Conservation (phyloP, 2,329 filamentous ascomycete genomes). For the Alternaria burnsii region DNA sequence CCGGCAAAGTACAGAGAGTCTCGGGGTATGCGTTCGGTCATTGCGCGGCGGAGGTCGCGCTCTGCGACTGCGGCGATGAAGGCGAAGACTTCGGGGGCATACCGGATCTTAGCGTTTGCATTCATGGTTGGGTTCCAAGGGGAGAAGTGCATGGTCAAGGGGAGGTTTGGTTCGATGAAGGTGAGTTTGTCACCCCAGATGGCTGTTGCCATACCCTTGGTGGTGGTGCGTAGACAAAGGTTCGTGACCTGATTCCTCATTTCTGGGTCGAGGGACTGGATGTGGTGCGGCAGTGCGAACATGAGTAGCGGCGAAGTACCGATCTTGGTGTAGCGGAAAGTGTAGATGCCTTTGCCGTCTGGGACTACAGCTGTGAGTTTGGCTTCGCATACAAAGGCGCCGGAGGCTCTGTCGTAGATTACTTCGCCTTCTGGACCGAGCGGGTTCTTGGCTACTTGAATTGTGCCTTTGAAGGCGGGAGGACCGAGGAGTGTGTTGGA, state of each 20-base stretch:
- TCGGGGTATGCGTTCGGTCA: constrained; percentile 74
- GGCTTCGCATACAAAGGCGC: constrained; percentile 74
- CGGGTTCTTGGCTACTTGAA: constrained; percentile 85
- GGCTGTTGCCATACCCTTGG: constrained; percentile 81
- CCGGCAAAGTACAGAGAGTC: constrained; percentile 95
- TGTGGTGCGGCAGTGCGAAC: constrained; percentile 88
- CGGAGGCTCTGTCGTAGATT: constrained; percentile 77
- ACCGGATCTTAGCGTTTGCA: constrained; percentile 40
- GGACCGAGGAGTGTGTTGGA: constrained; percentile 71
- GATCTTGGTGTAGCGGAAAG: constrained; percentile 74
- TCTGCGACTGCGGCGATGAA: constrained; percentile 69
- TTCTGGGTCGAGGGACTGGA: constrained; percentile 73
- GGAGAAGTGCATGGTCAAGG: constrained; percentile 76
- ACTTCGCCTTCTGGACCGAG: constrained; percentile 65
- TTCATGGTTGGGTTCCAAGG: constrained; percentile 72
- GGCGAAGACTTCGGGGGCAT: constrained; percentile 62
- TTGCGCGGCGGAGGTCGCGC: constrained; percentile 79
- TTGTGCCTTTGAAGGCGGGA: constrained; percentile 74
- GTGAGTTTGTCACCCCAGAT: constrained; percentile 68
- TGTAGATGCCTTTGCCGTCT: constrained; percentile 70
- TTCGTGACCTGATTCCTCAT: constrained; percentile 60
- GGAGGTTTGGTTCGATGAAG: constrained; percentile 77
- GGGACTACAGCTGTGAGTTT: constrained; percentile 69
- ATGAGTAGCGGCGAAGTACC: constrained; percentile 77
- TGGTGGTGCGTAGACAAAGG: constrained; percentile 77